Evolutionary conservation across 2,329 filamentous ascomycete species (phyloP).

Genomic region (Arachnomyces sp.): DNA sequence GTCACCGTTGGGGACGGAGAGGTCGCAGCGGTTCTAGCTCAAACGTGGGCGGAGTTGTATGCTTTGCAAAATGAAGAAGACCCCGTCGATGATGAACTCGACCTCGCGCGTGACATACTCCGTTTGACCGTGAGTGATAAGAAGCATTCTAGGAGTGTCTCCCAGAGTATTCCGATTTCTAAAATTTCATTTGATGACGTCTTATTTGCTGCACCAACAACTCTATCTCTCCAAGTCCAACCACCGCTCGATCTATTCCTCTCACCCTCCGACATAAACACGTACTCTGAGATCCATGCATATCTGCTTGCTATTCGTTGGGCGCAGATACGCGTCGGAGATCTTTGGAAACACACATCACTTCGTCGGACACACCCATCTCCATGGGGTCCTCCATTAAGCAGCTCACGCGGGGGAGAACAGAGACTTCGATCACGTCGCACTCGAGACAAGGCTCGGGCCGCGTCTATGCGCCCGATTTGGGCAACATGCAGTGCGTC

Average conservation of each 20-base stretch:
- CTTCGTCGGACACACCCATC: constrained; percentile 70
- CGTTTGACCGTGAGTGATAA: constrained; percentile 49
- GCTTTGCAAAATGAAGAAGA: constrained; percentile 73
- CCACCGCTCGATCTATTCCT: constrained; percentile 86
- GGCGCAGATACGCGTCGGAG: constrained; percentile 74
- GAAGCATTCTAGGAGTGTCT: constrained; percentile 20
- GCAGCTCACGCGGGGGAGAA: constrained; percentile 53
- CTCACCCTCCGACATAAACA: constrained; percentile 63
- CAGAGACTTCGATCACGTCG: constrained; percentile 56
- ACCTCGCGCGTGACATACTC: constrained; percentile 71
- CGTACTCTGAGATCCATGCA: constrained; percentile 77
- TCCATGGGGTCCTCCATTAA: constrained; percentile 58
- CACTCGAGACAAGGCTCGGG: constrained; percentile 55
- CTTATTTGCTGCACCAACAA: constrained; percentile 68
- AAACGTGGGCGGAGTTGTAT: constrained; percentile 74
- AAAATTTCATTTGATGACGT: constrained; percentile 62
- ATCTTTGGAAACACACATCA: constrained; percentile 77
- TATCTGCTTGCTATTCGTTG: constrained; percentile 81
- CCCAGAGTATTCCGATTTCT: constrained; percentile 30
- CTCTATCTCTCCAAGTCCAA: constrained; percentile 63
- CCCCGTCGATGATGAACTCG: constrained; percentile 62
- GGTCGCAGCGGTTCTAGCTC: constrained; percentile 64
- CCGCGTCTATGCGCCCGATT: constrained; percentile 64
- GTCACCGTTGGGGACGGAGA: constrained; percentile 80
- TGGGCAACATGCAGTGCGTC: constrained; percentile 88